Conservation (phyloP, 148 eudicot genomes). For the Simmondsia chinensis region DNA sequence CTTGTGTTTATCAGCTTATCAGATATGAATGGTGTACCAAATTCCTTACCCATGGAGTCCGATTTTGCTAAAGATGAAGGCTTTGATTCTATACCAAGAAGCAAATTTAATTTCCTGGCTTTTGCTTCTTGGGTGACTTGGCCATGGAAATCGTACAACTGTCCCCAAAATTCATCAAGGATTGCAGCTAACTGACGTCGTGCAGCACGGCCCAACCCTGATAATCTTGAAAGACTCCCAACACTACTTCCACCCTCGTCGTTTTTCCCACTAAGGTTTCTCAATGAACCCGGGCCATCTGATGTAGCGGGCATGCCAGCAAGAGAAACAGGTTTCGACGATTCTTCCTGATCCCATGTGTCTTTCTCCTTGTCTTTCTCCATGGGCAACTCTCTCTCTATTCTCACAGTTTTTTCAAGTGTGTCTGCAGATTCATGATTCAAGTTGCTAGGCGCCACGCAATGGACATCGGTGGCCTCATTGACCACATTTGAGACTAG, state of each 20-base stretch:
- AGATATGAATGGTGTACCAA: too few species aligned
- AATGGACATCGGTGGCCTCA: constrained; percentile 23
- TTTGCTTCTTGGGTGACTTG: constrained; percentile 65
- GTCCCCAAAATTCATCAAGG: constrained; percentile 98
- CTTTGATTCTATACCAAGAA: constrained; percentile 46
- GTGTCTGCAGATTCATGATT: constrained; percentile 23
- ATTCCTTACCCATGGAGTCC: too few species aligned
- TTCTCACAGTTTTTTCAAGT: constrained; percentile 30
- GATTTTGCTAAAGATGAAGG: constrained; percentile 15
- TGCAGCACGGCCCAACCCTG: constrained; percentile 91
- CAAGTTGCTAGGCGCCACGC: constrained; percentile 7
- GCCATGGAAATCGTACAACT: constrained; percentile 88
- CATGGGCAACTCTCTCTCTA: constrained; percentile 28
- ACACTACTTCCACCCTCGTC: constrained; percentile 73
- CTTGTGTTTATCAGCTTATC: constrained; percentile 34
- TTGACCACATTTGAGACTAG: constrained; percentile 11
- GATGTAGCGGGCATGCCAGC: constrained; percentile 24
- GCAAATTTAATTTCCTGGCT: constrained; percentile 49
- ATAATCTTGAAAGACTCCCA: constrained; percentile 79
- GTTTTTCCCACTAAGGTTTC: constrained; percentile 50
- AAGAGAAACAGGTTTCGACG: constrained; percentile 29
- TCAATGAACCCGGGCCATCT: constrained; percentile 71
- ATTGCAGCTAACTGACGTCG: constrained; percentile 70
- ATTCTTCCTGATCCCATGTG: constrained; percentile 47
- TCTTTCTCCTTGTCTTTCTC: constrained; percentile 44